Conservation (phyloP, 2,329 filamentous ascomycete species). For the Ophiostoma pallidulum region DNA sequence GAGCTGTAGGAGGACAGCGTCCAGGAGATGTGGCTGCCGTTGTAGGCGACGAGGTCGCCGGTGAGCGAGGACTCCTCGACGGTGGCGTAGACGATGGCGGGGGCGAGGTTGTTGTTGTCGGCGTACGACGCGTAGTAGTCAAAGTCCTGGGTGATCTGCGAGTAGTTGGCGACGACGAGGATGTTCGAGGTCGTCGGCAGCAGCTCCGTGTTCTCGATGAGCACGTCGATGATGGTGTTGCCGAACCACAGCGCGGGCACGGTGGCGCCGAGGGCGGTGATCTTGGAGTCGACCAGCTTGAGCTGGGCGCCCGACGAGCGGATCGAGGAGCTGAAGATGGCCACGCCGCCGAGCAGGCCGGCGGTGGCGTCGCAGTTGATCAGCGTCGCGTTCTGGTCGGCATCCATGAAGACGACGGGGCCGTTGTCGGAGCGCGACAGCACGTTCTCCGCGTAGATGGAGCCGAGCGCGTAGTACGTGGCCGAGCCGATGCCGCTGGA, state of each 20-base stretch:
- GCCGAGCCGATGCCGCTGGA: constrained; percentile 7
- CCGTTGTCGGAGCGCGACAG: constrained; percentile 1
- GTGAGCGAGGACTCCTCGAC: background rate
- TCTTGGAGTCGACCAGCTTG: background rate
- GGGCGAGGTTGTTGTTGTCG: constrained; percentile 8
- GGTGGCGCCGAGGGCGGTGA: background rate
- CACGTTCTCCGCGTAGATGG: constrained; percentile 8
- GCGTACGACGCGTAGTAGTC: constrained; percentile 10
- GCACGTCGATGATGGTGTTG: constrained; percentile 8
- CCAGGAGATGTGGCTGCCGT: constrained; percentile 8
- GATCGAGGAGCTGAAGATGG: constrained; percentile 5
- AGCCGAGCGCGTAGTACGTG: constrained; percentile 10
- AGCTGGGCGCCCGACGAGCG: constrained; percentile 3
- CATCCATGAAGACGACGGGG: constrained; percentile 10
- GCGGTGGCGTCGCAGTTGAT: constrained; percentile 9
- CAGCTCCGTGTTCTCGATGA: background rate
- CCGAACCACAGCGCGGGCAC: constrained; percentile 12
- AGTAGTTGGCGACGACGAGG: constrained; percentile 10
- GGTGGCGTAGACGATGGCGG: background rate
- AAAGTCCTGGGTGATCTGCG: constrained; percentile 13
- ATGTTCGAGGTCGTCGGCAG: constrained; percentile 1
- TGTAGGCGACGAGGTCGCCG: constrained; percentile 11
- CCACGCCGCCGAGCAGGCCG: constrained; percentile 9
- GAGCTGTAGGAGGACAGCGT: background rate
- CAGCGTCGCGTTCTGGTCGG: constrained; percentile 5